phyloP scores from a whole-genome alignment of 345 rosid species.

The Salix brachista region DNA sequence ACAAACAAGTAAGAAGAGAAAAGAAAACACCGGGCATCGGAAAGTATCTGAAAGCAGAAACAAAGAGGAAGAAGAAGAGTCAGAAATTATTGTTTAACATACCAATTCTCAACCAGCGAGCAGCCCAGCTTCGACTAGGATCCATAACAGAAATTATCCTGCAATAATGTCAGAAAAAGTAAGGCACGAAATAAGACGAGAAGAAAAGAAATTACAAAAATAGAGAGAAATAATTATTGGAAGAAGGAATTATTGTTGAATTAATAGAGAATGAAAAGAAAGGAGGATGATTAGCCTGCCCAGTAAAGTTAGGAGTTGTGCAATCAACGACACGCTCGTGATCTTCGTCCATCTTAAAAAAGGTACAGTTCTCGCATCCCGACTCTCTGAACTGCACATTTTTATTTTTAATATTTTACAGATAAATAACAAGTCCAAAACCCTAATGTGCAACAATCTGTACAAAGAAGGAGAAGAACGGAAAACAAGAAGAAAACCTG shows the following conservation, averaged over 20 bases:
- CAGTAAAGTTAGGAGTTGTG: slow-evolving; percentile 81
- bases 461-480: background rate
- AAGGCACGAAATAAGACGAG: background rate
- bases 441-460: background rate
- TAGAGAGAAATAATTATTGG: background rate
- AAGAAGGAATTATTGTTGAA: background rate
- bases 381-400: slow-evolving; percentile 57
- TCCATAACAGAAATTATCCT: slow-evolving; percentile 97
- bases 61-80: background rate
- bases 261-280: background rate
- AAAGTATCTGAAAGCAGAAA: background rate
- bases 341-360: slow-evolving; percentile 86
- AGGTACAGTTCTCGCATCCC: slow-evolving; percentile 83
- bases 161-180: slow-evolving; percentile 1
- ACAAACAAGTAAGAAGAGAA: background rate
- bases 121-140: slow-evolving; percentile 93
- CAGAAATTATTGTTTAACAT: slow-evolving; percentile 11
- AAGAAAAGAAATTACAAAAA: background rate
- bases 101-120: slow-evolving; percentile 96
- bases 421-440: background rate
- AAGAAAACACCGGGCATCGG: background rate
- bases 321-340: slow-evolving; percentile 78
- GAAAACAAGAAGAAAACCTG: slow-evolving; percentile 38
- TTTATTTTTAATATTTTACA: background rate
- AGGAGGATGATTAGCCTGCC: slow-evolving; percentile 28